Conservation (phyloP, 2,329 filamentous ascomycete genomes). For the Seiridium cupressi region DNA sequence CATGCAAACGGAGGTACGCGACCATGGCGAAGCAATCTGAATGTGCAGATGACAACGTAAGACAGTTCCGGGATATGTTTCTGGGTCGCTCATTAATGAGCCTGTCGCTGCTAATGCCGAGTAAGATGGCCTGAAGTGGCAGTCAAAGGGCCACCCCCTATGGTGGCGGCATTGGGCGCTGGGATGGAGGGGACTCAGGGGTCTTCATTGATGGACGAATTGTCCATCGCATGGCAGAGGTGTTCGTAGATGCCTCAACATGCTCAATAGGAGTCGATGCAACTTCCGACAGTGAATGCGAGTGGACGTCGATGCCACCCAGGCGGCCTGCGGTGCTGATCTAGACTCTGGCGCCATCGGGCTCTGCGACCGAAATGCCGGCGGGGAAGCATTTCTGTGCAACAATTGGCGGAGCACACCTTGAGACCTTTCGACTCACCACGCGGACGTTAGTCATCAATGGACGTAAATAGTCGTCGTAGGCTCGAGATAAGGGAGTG, state of each 20-base stretch:
- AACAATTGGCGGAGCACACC: no score
- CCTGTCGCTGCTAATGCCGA: background rate
- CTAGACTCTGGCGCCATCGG: background rate
- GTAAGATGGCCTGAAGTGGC: background rate
- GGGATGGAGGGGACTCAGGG: background rate
- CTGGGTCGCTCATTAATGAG: no score
- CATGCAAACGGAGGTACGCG: no score
- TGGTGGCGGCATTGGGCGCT: background rate
- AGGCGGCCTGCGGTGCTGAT: background rate
- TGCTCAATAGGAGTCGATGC: background rate
- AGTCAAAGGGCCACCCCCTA: background rate
- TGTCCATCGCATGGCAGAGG: background rate
- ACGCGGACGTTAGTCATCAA: background rate
- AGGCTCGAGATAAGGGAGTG: background rate
- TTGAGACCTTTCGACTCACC: no score
- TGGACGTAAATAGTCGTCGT: background rate
- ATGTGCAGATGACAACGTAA: no score
- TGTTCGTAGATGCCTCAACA: background rate
- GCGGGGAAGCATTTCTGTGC: background rate
- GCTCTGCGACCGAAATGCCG: constrained; percentile 4
- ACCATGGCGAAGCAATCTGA: no score
- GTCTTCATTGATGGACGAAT: constrained; percentile 4
- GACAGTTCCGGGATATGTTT: no score
- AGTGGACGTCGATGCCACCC: background rate
- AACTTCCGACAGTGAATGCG: background rate